A percentile compares a stretch with the other conserved stretches of the same genome.
phyloP scores from a whole-genome alignment of 225 moss, liverwort and hornwort genomes.

The Ulota crispa region DNA sequence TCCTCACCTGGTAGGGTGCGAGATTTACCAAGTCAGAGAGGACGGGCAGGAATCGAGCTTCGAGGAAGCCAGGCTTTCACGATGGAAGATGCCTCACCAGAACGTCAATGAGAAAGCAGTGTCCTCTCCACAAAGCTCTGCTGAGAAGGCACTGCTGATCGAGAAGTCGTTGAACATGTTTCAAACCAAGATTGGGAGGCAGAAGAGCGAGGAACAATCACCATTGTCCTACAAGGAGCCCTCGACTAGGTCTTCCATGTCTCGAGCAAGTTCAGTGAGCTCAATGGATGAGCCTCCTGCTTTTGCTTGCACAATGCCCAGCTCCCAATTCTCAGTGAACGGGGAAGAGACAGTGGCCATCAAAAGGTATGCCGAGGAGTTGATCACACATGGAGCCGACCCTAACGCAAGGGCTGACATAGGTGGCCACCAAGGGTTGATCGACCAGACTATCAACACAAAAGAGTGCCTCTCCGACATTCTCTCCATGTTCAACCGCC shows the following conservation, averaged over 20 bases:
- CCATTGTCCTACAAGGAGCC: constrained; percentile 27
- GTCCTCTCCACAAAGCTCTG: constrained; percentile 34
- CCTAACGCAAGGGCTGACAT: constrained; percentile 55
- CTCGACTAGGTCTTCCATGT: constrained; percentile 18
- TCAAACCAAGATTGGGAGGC: constrained; percentile 29
- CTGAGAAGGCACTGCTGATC: constrained; percentile 55
- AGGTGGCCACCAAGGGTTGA: constrained; percentile 71
- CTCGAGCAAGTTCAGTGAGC: constrained; percentile 33
- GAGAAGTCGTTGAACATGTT: constrained; percentile 60
- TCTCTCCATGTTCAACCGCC: constrained; percentile 80
- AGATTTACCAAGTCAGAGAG: constrained; percentile 27
- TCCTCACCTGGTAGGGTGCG: constrained; percentile 35
- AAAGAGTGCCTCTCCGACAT: constrained; percentile 93
- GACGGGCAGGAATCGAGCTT: constrained; percentile 42
- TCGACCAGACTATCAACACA: constrained; percentile 90
- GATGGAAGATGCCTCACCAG: constrained; percentile 37
- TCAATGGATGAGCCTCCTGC: constrained; percentile 43
- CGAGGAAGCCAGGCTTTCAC: constrained; percentile 48
- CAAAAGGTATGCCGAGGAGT: constrained; percentile 80
- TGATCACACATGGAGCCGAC: constrained; percentile 59
- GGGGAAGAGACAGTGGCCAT: constrained; percentile 95
- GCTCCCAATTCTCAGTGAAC: constrained; percentile 42
- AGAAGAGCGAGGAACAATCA: constrained; percentile 17
- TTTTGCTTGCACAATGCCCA: constrained; percentile 42
- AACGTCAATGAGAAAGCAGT: constrained; percentile 5